Evolutionary conservation across 73 alveolate species (phyloP), one percentile per base, ranked within the genome.

Genomic region (Paramecium octaurelia): DNA sequence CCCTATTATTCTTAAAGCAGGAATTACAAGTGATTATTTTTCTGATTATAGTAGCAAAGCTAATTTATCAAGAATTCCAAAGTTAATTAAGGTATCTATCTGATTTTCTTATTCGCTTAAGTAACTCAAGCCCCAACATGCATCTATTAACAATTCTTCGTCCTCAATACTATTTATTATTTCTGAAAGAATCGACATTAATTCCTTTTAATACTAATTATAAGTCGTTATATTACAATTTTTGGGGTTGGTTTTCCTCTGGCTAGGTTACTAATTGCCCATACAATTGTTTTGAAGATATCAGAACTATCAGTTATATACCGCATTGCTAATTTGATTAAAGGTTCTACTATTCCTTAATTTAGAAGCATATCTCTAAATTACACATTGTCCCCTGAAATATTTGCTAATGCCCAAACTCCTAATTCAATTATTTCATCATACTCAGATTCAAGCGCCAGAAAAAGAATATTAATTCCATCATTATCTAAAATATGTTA

Each of bases 321-420:
- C 8, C 10, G 18, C 1, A 0, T 4, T 64, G 83, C 83, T 11
- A 64, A 64, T 29, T n/a, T 64, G 6, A 64, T 64, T 64, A 64
- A 29, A 20, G 83, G 48, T 20, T 8, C 7, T 20, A 29, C 23
- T 64, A 24, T 34, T 64, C 44, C 96, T 23, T 59, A 92, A 10
- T 89, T 68, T 20, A 95, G 92, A 80, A 97, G 91, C 16, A 89
- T 42, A 75, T 95, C 97, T 75, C 98, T 94, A 35, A 77, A 91
- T 71, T 95, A 88, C 38, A 27, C 16, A 68, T 95, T 86, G 23
- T 96, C 99, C 10, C 98, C 98, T 10, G 98, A 96, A 77, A 97
- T 95, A 90, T 97, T 97, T 43, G 97, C 99, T 5, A 97, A 88
- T 5, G 97, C 94, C 99, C 99, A 96, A 73, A 95, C 92, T 7